Percentiles rank a stretch among this genome's conserved stretches.
These are phyloP conservation scores for Terfezia claveryi DNA, from an alignment of 495 filamentous ascomycete genomes.

Conservation along the genomic window DNA sequence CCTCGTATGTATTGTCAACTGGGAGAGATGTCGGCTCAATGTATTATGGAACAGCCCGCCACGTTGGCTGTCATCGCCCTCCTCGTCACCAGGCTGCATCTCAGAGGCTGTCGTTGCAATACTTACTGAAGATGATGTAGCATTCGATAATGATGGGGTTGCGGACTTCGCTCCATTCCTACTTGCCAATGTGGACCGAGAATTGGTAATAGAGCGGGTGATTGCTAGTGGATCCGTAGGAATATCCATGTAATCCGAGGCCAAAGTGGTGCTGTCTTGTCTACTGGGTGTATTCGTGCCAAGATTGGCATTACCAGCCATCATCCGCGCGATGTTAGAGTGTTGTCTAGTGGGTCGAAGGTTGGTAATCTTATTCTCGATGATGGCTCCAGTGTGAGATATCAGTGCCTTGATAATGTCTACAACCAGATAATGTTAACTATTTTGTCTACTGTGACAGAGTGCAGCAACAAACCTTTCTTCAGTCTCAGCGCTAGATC, in stretches of 20 bases:
- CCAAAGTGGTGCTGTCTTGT: not conserved
- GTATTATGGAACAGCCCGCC: slow-evolving; percentile 7
- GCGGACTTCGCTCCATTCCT: too few relatives aligned
- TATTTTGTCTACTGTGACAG: not conserved
- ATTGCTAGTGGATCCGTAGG: not conserved
- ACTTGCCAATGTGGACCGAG: too few relatives aligned
- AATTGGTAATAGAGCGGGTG: not conserved
- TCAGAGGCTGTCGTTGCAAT: slow-evolving; percentile 2
- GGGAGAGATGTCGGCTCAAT: slow-evolving; percentile 16
- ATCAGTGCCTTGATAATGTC: slow-evolving; percentile 86
- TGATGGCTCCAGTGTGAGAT: slow-evolving; percentile 84
- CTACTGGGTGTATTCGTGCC: slow-evolving; percentile 11
- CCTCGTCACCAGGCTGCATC: not conserved
- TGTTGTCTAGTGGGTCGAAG: slow-evolving; percentile 60
- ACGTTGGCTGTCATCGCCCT: not conserved
- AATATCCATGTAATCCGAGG: not conserved
- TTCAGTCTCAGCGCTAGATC: slow-evolving; percentile 82
- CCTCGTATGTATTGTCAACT: slow-evolving; percentile 8
- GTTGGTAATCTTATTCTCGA: slow-evolving; percentile 87
- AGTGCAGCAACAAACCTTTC: slow-evolving; percentile 23
- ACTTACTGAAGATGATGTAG: not conserved
- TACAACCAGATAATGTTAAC: not conserved
- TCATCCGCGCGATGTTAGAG: slow-evolving; percentile 56
- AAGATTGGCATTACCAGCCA: slow-evolving; percentile 33
- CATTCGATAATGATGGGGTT: too few relatives aligned